phyloP scores from a whole-genome alignment of 73 alveolate genomes.

The Breviolum minutum region DNA sequence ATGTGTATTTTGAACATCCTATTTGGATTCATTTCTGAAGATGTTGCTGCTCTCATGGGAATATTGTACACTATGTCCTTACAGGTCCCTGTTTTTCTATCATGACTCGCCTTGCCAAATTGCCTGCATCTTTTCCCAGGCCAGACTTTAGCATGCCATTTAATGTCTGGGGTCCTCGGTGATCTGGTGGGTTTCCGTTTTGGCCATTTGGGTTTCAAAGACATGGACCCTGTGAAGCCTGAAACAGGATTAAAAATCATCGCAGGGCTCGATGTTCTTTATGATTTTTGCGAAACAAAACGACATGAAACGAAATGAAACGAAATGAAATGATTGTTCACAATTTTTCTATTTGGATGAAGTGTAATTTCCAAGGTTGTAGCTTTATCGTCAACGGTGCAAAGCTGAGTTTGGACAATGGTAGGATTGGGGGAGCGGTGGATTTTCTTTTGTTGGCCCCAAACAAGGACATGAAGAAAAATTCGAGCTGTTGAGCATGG shows the following conservation, averaged over 20 bases:
- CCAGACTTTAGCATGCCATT: slow-evolving; percentile 93
- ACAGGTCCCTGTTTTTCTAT: not conserved
- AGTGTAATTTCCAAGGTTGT: not conserved
- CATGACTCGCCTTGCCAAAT: not conserved
- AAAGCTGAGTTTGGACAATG: not conserved
- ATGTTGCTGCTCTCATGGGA: not conserved
- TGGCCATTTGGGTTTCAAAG: no score
- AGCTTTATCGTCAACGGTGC: slow-evolving; percentile 32
- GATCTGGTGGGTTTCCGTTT: no score
- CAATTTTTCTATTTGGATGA: no score
- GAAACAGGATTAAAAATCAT: not conserved
- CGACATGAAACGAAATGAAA: no score
- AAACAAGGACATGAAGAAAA: not conserved
- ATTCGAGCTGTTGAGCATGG: not conserved
- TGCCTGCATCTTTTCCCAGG: not conserved
- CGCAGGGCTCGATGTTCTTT: no score
- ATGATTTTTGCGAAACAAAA: no score
- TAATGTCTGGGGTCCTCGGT: not conserved
- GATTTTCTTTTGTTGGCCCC: not conserved
- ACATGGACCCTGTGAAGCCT: not conserved
- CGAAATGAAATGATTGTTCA: no score
- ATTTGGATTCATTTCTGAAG: not conserved
- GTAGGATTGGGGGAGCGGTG: not conserved
- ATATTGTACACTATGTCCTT: not conserved
- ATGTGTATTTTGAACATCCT: not conserved